phyloP scores from a whole-genome alignment of 2,329 filamentous ascomycete species.

The Aureobasidium sp. region DNA sequence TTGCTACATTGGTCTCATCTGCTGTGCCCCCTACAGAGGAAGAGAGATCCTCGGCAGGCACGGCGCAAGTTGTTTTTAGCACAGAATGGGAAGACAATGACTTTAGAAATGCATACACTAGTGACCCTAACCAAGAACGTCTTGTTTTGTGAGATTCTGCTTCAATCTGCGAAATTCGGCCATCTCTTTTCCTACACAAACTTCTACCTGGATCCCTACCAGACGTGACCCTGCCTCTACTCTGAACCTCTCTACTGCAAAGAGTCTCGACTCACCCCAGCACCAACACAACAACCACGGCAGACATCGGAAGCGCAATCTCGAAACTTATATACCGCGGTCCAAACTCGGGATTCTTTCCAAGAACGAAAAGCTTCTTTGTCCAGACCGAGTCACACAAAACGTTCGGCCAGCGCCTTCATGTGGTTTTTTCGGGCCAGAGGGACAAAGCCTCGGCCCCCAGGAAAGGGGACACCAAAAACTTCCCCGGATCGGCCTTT shows the following conservation, averaged over 20 bases:
- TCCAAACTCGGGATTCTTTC: background rate
- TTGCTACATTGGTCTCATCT: background rate
- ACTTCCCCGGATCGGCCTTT: slow-evolving; percentile 11
- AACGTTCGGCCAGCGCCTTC: background rate
- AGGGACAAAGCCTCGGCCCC: slow-evolving; percentile 1
- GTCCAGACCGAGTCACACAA: background rate
- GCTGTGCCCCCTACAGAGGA: too few species aligned
- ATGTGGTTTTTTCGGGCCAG: background rate
- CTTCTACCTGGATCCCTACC: too few species aligned
- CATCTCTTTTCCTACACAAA: too few species aligned
- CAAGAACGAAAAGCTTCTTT: background rate
- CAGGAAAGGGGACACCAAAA: background rate
- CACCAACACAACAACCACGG: background rate
- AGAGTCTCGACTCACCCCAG: background rate
- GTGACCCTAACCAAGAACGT: too few species aligned
- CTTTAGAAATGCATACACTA: too few species aligned
- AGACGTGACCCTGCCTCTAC: background rate
- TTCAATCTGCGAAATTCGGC: too few species aligned
- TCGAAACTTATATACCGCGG: background rate
- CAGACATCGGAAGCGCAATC: background rate
- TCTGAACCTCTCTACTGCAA: too few species aligned
- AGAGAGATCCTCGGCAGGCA: too few species aligned
- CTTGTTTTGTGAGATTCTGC: too few species aligned
- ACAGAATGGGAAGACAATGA: too few species aligned
- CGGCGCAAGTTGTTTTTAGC: too few species aligned